Evolutionary conservation across 495 filamentous ascomycete genomes (phyloP).

Genomic region (Neurospora cerealis): DNA sequence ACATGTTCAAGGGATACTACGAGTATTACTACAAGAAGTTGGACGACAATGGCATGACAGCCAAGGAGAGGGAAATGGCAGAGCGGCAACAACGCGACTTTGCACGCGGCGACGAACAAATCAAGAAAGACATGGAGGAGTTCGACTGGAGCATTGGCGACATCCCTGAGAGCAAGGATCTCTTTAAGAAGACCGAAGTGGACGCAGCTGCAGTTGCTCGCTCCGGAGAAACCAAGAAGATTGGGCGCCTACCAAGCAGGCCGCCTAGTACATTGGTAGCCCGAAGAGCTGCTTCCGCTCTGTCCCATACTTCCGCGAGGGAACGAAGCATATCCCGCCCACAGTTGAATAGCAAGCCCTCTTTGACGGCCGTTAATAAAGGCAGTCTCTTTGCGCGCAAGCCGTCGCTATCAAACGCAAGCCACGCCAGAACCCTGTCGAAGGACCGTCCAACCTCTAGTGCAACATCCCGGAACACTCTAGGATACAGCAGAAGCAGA

Average conservation of each 20-base stretch:
- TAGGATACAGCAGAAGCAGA: slow-evolving; percentile 74
- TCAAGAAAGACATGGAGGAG: slow-evolving; percentile 46
- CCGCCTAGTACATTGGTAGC: slow-evolving; percentile 31
- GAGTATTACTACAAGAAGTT: slow-evolving; percentile 55
- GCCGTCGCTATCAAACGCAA: slow-evolving; percentile 27
- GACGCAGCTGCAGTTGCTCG: neutral
- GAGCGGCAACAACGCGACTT: slow-evolving; percentile 43
- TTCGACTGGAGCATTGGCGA: slow-evolving; percentile 42
- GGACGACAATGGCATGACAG: slow-evolving; percentile 56
- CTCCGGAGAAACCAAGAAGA: slow-evolving; percentile 12
- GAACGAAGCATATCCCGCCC: neutral
- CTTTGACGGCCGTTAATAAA: slow-evolving; percentile 10
- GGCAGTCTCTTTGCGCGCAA: slow-evolving; percentile 27
- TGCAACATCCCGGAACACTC: slow-evolving; percentile 59
- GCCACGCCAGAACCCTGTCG: slow-evolving; percentile 31
- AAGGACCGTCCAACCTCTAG: slow-evolving; percentile 47
- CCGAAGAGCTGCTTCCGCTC: slow-evolving; percentile 29
- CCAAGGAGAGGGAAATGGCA: slow-evolving; percentile 49
- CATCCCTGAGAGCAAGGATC: slow-evolving; percentile 20
- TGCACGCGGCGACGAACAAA: slow-evolving; percentile 48
- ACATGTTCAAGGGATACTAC: slow-evolving; percentile 59
- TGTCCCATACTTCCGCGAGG: slow-evolving; percentile 7
- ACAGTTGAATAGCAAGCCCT: neutral
- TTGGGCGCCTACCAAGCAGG: slow-evolving; percentile 15
- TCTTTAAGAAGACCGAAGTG: slow-evolving; percentile 15